phyloP scores from a whole-genome alignment of 768 basidiomycete species.

The Boletellus ananiceps region DNA sequence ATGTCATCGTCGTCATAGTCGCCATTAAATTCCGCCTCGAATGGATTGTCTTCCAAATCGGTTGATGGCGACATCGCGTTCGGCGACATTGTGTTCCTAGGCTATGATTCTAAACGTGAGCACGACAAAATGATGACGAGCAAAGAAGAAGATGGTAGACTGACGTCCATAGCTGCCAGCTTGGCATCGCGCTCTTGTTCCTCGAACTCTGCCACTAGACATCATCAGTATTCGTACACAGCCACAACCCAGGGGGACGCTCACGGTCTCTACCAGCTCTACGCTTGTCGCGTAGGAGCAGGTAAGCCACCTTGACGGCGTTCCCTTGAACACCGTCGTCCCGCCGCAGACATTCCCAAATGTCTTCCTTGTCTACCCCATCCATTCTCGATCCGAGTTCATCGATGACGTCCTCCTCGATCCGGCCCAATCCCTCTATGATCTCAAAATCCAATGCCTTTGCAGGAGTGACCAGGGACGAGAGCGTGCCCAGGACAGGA shows the following conservation, averaged over 20 bases:
- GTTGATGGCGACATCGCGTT: slow-evolving; percentile 58
- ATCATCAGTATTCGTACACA: slow-evolving; percentile 12
- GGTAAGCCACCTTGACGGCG: slow-evolving; percentile 94
- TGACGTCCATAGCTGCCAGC: slow-evolving; percentile 73
- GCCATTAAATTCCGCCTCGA: slow-evolving; percentile 65
- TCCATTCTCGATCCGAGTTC: slow-evolving; percentile 70
- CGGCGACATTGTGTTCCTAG: slow-evolving; percentile 66
- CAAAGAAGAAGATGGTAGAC: slow-evolving; percentile 32
- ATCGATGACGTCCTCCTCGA: slow-evolving; percentile 89
- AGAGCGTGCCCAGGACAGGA: slow-evolving; percentile 70
- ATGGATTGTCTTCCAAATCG: slow-evolving; percentile 72
- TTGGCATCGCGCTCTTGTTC: slow-evolving; percentile 85
- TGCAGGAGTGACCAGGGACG: slow-evolving; percentile 63
- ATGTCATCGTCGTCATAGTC: slow-evolving; percentile 49
- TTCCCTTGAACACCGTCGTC: slow-evolving; percentile 87
- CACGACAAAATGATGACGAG: neutral
- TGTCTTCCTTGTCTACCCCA: slow-evolving; percentile 74
- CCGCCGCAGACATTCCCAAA: slow-evolving; percentile 79
- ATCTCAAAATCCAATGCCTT: slow-evolving; percentile 73
- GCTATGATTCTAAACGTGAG: slow-evolving; percentile 37
- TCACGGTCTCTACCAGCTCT: slow-evolving; percentile 79
- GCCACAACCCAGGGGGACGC: slow-evolving; percentile 28
- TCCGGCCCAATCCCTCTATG: slow-evolving; percentile 87
- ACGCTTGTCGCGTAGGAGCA: slow-evolving; percentile 86
- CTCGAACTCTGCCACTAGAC: slow-evolving; percentile 66